A percentile compares a stretch with the other conserved stretches of the same genome.
Evolutionary conservation across 768 basidiomycete genomes (phyloP).

Genomic region (Filobasidium wieringae): DNA sequence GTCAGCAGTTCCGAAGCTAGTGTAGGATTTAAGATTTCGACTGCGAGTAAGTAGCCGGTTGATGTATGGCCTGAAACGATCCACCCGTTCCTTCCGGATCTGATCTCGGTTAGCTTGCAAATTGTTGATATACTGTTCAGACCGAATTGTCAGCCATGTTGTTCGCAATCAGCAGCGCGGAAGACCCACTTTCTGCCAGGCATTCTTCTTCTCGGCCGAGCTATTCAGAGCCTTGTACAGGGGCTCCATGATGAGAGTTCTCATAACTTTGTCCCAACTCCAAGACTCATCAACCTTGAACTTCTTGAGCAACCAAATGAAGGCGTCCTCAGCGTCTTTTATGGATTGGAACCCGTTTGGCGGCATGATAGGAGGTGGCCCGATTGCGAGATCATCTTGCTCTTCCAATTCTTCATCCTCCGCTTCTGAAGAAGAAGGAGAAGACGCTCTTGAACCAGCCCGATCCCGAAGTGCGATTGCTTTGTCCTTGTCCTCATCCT

Average conservation of each 20-base stretch:
- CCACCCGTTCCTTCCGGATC: constrained; percentile 68
- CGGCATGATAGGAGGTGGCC: constrained; percentile 77
- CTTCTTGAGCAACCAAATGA: constrained; percentile 75
- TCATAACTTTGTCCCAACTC: constrained; percentile 98
- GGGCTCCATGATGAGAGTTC: constrained; percentile 95
- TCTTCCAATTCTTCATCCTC: constrained; percentile 5
- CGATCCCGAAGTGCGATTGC: background rate
- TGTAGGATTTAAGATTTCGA: constrained; percentile 79
- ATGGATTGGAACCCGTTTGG: constrained; percentile 75
- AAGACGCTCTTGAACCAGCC: background rate
- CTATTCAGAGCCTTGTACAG: constrained; percentile 87
- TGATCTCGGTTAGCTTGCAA: constrained; percentile 72
- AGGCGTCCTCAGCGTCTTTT: constrained; percentile 89
- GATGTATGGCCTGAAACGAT: constrained; percentile 71
- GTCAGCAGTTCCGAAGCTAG: constrained; percentile 80
- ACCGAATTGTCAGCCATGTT: background rate
- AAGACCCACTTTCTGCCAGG: constrained; percentile 73
- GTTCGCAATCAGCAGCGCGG: background rate
- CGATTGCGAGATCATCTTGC: constrained; percentile 46
- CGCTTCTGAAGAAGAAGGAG: background rate
- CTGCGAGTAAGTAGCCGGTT: constrained; percentile 60
- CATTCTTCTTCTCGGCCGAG: constrained; percentile 83
- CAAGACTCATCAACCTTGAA: constrained; percentile 81
- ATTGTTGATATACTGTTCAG: constrained; percentile 57
- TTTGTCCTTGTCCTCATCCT: background rate